phyloP scores from a whole-genome alignment of 2,329 filamentous ascomycete species.

The Parafenestella ontariensis region DNA sequence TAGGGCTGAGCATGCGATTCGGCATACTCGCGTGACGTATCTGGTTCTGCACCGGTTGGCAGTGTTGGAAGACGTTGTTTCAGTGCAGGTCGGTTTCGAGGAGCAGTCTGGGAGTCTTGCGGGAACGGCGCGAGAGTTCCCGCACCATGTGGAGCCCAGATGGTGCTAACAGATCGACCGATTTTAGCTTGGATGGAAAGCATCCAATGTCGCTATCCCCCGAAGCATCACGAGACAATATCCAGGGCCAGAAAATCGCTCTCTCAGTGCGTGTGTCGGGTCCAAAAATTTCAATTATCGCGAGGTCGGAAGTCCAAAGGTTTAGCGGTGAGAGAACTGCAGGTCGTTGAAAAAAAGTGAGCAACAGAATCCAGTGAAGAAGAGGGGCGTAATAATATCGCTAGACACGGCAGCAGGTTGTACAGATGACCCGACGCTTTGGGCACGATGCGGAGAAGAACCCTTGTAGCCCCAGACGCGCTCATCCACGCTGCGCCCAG shows the following conservation, averaged over 20 bases:
- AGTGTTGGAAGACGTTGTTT: constrained; percentile 1
- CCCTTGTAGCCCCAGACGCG: constrained; percentile 29
- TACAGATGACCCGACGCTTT: constrained; percentile 39
- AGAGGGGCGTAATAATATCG: constrained; percentile 37
- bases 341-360: constrained; percentile 8
- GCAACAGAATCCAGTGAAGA: constrained; percentile 11
- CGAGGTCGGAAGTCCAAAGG: constrained; percentile 3
- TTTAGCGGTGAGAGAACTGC: not conserved
- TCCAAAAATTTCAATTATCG: constrained; percentile 1
- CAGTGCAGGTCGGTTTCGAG: constrained; percentile 1
- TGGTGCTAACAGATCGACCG: constrained; percentile 15
- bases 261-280: constrained; percentile 11
- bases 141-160: constrained; percentile 18
- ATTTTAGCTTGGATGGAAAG: constrained; percentile 7
- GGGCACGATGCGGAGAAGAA: constrained; percentile 43
- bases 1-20: constrained; percentile 21
- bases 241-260: constrained; percentile 13
- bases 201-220: constrained; percentile 15
- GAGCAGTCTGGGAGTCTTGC: constrained; percentile 7
- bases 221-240: constrained; percentile 31
- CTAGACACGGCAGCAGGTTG: constrained; percentile 15
- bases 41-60: not conserved
- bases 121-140: constrained; percentile 20
- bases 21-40: constrained; percentile 37
- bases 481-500: constrained; percentile 27